Percentiles rank a stretch among this genome's conserved stretches.
Conservation (phyloP, 495 filamentous ascomycete species). For the Aspergillus sclerotioniger region DNA sequence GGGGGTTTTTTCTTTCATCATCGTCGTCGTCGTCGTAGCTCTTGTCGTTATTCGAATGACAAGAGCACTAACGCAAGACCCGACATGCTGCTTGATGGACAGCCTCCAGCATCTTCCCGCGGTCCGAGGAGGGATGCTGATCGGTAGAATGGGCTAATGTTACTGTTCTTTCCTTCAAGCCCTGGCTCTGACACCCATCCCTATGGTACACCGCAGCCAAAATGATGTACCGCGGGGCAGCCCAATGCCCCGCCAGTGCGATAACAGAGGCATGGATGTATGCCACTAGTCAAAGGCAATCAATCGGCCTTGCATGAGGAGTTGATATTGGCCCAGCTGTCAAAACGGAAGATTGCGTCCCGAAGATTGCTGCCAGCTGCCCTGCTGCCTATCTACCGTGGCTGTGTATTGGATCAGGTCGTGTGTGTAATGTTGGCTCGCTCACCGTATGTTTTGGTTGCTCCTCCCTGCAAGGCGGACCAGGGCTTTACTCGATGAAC, state of each 20-base stretch:
- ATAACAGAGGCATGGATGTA: conserved; percentile 1
- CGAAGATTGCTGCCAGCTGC: conserved; percentile 14
- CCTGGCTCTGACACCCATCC: conserved; percentile 1
- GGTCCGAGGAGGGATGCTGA: not conserved
- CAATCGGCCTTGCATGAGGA: conserved; percentile 18
- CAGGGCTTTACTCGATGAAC: conserved; percentile 13
- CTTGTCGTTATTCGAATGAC: not conserved
- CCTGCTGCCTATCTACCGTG: conserved; percentile 8
- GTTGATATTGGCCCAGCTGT: conserved; percentile 10
- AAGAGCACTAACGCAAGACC: not conserved
- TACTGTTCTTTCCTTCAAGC: not conserved
- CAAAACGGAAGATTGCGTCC: conserved; percentile 11
- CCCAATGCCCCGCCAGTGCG: conserved; percentile 10
- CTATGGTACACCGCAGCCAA: conserved; percentile 3
- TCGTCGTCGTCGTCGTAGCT: no score
- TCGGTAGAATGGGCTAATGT: conserved; percentile 1
- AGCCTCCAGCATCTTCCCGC: not conserved
- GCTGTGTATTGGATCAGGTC: conserved; percentile 17
- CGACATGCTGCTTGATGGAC: not conserved
- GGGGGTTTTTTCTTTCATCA: no score
- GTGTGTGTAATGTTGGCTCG: conserved; percentile 3
- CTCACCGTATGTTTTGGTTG: conserved; percentile 26
- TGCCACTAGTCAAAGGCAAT: conserved; percentile 12
- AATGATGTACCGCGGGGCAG: conserved; percentile 14
- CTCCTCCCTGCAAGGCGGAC: conserved; percentile 21